Evolutionary conservation across 495 filamentous ascomycete genomes (phyloP).

Genomic region (Daldinia vernicosa): DNA sequence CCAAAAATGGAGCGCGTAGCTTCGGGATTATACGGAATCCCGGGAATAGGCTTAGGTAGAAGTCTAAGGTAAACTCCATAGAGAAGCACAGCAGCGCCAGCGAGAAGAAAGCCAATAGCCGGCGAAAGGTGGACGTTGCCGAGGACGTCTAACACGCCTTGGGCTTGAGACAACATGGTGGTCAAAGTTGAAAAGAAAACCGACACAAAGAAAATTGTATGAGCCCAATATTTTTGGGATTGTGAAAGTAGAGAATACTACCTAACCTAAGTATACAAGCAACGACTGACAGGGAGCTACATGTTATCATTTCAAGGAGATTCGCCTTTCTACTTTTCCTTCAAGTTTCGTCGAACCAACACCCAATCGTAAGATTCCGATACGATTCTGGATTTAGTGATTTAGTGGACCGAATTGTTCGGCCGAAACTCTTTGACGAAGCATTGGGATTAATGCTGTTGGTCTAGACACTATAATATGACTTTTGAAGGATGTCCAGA

Average conservation of each 20-base stretch:
- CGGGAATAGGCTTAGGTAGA: conserved; percentile 45
- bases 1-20: conserved; percentile 42
- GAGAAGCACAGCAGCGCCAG: neutral
- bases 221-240: neutral
- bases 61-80: conserved; percentile 20
- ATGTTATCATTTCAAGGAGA: neutral
- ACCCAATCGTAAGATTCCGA: neutral
- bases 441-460: neutral
- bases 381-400: neutral
- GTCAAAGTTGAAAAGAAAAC: neutral
- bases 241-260: neutral
- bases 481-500: conserved; percentile 1
- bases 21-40: conserved; percentile 48
- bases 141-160: neutral
- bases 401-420: neutral
- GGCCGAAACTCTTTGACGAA: conserved; percentile 1
- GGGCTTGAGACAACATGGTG: neutral
- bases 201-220: neutral
- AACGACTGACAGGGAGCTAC: neutral
- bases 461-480: neutral
- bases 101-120: neutral
- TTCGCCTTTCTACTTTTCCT: neutral
- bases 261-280: too few species aligned
- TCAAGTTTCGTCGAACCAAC: neutral
- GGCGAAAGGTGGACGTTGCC: neutral